Conservation (phyloP, 75 land plant species). For the Azolla pinnata region DNA sequence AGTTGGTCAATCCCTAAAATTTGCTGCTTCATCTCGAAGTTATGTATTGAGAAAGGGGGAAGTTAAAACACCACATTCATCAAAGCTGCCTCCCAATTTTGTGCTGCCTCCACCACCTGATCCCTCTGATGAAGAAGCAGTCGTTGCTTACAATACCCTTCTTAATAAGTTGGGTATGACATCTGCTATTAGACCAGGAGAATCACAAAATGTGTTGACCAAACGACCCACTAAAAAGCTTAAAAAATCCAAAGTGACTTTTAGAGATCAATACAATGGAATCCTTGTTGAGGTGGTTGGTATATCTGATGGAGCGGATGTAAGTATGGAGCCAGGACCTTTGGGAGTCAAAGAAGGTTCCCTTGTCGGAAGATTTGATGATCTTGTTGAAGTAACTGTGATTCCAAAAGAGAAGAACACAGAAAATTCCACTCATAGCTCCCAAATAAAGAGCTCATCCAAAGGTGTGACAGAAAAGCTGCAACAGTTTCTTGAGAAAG, state of each 20-base stretch:
- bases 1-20: conserved; percentile 77
- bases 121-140: conserved; percentile 82
- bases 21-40: conserved; percentile 91
- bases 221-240: conserved; percentile 49
- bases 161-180: conserved; percentile 47
- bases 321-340: conserved; percentile 91
- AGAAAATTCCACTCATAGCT: conserved; percentile 10
- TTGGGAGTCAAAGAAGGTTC: conserved; percentile 95
- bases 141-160: conserved; percentile 77
- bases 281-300: conserved; percentile 83
- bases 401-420: conserved; percentile 86
- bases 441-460: conserved; percentile 20
- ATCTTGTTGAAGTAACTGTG: conserved; percentile 77
- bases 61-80: conserved; percentile 42
- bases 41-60: conserved; percentile 70
- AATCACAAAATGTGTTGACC: not conserved
- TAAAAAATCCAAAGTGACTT: conserved; percentile 52
- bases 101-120: conserved; percentile 80
- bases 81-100: conserved; percentile 38
- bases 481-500: conserved; percentile 70
- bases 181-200: conserved; percentile 20
- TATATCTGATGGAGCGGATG: conserved; percentile 90
- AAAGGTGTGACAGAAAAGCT: conserved; percentile 75
- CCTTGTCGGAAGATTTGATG: conserved; percentile 92
- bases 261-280: conserved; percentile 83